A percentile compares a stretch with the other conserved stretches of the same genome.
Conservation (phyloP, 2,329 filamentous ascomycete species). For the Alternaria metachromatica region DNA sequence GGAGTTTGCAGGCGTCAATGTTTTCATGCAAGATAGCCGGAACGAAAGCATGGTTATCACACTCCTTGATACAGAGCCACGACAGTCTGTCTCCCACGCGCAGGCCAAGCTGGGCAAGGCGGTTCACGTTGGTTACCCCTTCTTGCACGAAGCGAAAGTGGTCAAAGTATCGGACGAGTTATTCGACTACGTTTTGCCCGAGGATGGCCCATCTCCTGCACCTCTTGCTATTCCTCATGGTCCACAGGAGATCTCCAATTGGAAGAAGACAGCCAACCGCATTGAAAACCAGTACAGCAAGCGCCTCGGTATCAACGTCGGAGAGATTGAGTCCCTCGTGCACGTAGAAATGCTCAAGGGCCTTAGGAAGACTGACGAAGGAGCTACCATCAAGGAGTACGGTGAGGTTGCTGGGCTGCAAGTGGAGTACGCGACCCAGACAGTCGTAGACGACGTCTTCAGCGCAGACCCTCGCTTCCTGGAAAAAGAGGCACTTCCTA, state of each 20-base stretch:
- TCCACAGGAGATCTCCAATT: constrained; percentile 79
- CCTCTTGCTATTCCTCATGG: constrained; percentile 74
- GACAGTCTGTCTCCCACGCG: constrained; percentile 73
- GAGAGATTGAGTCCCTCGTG: constrained; percentile 84
- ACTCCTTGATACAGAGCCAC: constrained; percentile 74
- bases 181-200: constrained; percentile 80
- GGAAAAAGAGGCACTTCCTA: constrained; percentile 83
- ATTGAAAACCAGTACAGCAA: constrained; percentile 91
- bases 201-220: constrained; percentile 63
- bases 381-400: constrained; percentile 92
- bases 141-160: constrained; percentile 92
- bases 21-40: constrained; percentile 94
- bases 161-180: constrained; percentile 89
- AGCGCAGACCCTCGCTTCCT: constrained; percentile 94
- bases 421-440: constrained; percentile 88
- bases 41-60: constrained; percentile 97
- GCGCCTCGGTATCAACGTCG: constrained; percentile 85
- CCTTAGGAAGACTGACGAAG: constrained; percentile 86
- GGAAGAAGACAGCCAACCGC: constrained; percentile 79
- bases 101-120: constrained; percentile 81
- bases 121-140: constrained; percentile 93
- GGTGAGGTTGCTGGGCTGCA: constrained; percentile 84
- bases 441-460: constrained; percentile 85
- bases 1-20: constrained; percentile 87
- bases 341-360: constrained; percentile 95